phyloP scores from a whole-genome alignment of 805 yeast genomes.

The Schizosaccharomyces cryophilus region DNA sequence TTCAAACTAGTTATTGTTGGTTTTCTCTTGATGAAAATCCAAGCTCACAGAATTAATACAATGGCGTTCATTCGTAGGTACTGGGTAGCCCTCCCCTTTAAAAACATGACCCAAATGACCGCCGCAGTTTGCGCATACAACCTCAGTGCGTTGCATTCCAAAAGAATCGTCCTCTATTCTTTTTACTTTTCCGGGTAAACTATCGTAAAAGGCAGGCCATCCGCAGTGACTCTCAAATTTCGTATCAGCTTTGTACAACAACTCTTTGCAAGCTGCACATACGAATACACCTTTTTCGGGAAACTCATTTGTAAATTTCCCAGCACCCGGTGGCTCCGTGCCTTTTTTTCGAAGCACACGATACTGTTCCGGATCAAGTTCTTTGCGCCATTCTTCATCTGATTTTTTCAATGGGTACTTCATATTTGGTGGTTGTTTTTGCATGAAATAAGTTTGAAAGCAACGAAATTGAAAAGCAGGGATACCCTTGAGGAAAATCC shows the following conservation, averaged over 20 bases:
- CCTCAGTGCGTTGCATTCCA: slow-evolving; percentile 75
- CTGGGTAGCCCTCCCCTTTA: slow-evolving; percentile 73
- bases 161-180: slow-evolving; percentile 32
- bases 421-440: background rate
- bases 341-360: slow-evolving; percentile 50
- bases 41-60: slow-evolving; percentile 76
- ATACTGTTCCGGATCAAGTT: slow-evolving; percentile 52
- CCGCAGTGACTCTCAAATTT: slow-evolving; percentile 87
- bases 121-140: slow-evolving; percentile 69
- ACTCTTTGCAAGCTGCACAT: slow-evolving; percentile 70
- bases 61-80: slow-evolving; percentile 78
- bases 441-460: background rate
- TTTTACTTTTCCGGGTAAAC: slow-evolving; percentile 53
- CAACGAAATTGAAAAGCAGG: too few species aligned
- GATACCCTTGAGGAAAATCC: too few species aligned
- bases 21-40: slow-evolving; percentile 22
- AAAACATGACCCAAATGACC: slow-evolving; percentile 93
- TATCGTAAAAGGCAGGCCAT: slow-evolving; percentile 93
- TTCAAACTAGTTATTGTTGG: background rate
- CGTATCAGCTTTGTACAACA: slow-evolving; percentile 53
- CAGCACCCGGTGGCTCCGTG: slow-evolving; percentile 44
- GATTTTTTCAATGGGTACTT: slow-evolving; percentile 9
- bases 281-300: slow-evolving; percentile 36
- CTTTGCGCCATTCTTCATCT: slow-evolving; percentile 57
- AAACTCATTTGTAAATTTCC: slow-evolving; percentile 27